Evolutionary conservation across 108 stramenopile species (phyloP).

Genomic region (Aureococcus anophagefferens): DNA sequence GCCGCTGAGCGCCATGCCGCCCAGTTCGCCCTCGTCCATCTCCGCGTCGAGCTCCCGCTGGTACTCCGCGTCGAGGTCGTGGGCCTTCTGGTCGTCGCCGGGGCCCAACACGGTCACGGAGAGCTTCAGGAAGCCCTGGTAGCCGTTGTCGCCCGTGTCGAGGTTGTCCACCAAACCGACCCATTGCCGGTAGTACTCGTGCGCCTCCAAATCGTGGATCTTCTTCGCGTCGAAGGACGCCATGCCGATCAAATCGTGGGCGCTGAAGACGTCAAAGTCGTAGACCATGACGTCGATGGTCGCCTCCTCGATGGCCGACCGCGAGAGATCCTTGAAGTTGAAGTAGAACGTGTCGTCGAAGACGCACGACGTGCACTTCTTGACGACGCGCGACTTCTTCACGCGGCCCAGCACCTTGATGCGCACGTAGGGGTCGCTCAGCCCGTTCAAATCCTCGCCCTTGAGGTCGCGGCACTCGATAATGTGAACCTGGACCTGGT

Average conservation of each 20-base stretch:
- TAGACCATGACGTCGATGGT: conserved; percentile 21
- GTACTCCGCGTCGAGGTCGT: conserved; percentile 26
- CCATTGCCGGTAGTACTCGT: conserved; percentile 47
- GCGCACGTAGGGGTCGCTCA: conserved; percentile 40
- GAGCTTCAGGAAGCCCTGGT: conserved; percentile 49
- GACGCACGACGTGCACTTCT: conserved; percentile 19
- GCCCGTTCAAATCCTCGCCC: conserved; percentile 40
- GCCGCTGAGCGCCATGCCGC: conserved; percentile 5
- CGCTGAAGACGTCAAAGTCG: conserved; percentile 15
- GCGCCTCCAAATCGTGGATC: conserved; percentile 28
- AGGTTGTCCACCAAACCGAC: conserved; percentile 45
- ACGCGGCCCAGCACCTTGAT: conserved; percentile 27
- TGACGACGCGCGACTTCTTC: conserved; percentile 23
- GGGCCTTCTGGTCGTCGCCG: conserved; percentile 36
- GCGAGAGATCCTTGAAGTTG: conserved; percentile 26
- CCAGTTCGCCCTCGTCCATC: conserved; percentile 1
- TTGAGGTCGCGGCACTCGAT: conserved; percentile 51
- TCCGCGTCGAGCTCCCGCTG: conserved; percentile 17
- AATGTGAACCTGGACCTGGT: conserved; percentile 48
- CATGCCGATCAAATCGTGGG: conserved; percentile 31
- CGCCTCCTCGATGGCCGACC: conserved; percentile 30
- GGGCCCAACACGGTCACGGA: conserved; percentile 46
- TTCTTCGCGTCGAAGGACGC: conserved; percentile 20
- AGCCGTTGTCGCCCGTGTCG: conserved; percentile 32
- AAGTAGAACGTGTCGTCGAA: conserved; percentile 36